These are phyloP conservation scores for Ceratocystis smalleyi DNA, from an alignment of 2,329 filamentous ascomycete genomes.

Conservation along the genomic window DNA sequence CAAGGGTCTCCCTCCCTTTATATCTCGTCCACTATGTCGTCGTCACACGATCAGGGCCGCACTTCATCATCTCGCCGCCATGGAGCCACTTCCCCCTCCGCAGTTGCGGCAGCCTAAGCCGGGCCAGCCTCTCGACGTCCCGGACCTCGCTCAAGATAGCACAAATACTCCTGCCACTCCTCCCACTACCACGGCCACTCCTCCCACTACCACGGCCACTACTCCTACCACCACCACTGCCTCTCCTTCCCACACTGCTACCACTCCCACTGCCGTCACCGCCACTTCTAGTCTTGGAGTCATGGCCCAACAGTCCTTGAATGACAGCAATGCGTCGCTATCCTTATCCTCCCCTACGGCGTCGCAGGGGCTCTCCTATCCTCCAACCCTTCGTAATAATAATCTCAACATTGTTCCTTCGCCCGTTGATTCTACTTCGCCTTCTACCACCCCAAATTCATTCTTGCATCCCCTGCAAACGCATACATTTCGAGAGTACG, in stretches of 20 bases:
- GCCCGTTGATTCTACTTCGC: constrained; percentile 40
- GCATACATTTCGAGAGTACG: constrained; percentile 63
- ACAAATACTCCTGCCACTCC: background rate
- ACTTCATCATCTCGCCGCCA: constrained; percentile 16
- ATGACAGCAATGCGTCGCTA: background rate
- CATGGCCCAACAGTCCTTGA: background rate
- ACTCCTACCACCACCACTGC: too few species aligned
- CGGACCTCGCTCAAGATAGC: background rate
- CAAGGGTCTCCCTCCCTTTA: constrained; percentile 12
- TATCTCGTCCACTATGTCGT: constrained; percentile 16
- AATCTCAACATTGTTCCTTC: constrained; percentile 26
- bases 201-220: too few species aligned
- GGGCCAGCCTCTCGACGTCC: constrained; percentile 15
- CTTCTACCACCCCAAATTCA: constrained; percentile 34
- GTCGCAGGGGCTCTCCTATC: constrained; percentile 12
- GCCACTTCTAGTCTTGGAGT: background rate
- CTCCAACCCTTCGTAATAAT: constrained; percentile 13
- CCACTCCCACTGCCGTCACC: too few species aligned
- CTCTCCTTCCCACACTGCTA: too few species aligned
- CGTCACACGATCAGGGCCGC: constrained; percentile 17
- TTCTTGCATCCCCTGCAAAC: constrained; percentile 56
- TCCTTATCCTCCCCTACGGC: constrained; percentile 7
- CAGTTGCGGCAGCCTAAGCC: constrained; percentile 17
- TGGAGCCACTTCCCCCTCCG: constrained; percentile 17
- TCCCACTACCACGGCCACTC: too few species aligned